A percentile compares a stretch with the other conserved stretches of the same genome.
phyloP scores from a whole-genome alignment of 2,329 filamentous ascomycete species.

The Pochonia chlamydosporia region DNA sequence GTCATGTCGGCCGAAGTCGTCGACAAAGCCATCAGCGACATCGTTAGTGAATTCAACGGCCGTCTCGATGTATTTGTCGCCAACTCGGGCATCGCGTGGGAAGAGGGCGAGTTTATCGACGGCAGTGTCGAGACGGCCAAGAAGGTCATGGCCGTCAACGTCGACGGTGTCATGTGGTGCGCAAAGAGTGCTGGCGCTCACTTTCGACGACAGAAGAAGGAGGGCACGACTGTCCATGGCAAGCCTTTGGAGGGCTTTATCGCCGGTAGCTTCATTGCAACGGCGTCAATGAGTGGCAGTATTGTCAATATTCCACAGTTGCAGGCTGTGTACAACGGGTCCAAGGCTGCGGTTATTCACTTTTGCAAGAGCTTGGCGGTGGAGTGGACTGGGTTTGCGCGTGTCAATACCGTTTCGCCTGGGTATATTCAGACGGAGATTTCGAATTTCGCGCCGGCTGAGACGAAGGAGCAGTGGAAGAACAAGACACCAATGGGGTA shows the following conservation, averaged over 20 bases:
- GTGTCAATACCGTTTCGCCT: conserved; percentile 66
- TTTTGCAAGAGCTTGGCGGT: conserved; percentile 64
- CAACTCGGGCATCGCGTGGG: conserved; percentile 73
- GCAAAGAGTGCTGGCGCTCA: conserved; percentile 63
- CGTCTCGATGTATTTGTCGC: conserved; percentile 74
- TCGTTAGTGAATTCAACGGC: conserved; percentile 63
- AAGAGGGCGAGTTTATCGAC: conserved; percentile 60
- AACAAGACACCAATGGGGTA: conserved; percentile 74
- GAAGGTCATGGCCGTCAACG: conserved; percentile 63
- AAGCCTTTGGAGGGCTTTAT: conserved; percentile 54
- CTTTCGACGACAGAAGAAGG: conserved; percentile 64
- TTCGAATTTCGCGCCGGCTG: conserved; percentile 55
- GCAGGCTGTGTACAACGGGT: conserved; percentile 68
- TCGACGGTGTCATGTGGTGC: conserved; percentile 75
- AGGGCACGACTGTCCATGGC: conserved; percentile 58
- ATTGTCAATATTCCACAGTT: conserved; percentile 73
- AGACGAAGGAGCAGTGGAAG: conserved; percentile 68
- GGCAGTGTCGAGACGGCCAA: conserved; percentile 58
- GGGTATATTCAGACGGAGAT: conserved; percentile 75
- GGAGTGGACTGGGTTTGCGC: conserved; percentile 71
- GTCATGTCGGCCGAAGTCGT: conserved; percentile 49
- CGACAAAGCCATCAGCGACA: conserved; percentile 42
- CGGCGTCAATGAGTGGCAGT: conserved; percentile 72
- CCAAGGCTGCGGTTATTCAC: conserved; percentile 60
- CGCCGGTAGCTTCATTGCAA: conserved; percentile 69